A percentile compares a stretch with the other conserved stretches of the same genome.
phyloP scores from a whole-genome alignment of 2,329 filamentous ascomycete species.

The Fonsecaea erecta region DNA sequence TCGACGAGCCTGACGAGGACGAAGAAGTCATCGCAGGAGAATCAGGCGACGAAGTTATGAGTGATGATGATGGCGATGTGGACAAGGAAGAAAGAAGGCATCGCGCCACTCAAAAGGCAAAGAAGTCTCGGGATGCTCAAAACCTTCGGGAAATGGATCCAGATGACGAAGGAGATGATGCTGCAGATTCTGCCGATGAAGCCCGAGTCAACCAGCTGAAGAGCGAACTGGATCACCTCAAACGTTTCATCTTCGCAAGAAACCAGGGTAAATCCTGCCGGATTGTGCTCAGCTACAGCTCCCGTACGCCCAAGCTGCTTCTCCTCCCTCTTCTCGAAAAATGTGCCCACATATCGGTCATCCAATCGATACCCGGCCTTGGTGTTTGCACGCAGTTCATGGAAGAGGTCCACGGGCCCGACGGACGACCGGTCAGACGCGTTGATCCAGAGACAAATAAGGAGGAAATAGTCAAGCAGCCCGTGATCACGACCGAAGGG shows the following conservation, averaged over 20 bases:
- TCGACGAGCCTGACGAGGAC: constrained; percentile 90
- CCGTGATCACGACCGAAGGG: constrained; percentile 68
- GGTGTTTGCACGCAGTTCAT: constrained; percentile 71
- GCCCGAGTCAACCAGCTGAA: constrained; percentile 68
- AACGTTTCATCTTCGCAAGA: constrained; percentile 79
- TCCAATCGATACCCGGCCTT: constrained; percentile 84
- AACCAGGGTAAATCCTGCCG: constrained; percentile 73
- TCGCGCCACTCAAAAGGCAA: constrained; percentile 2
- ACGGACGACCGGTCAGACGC: constrained; percentile 52
- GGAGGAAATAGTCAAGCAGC: constrained; percentile 55
- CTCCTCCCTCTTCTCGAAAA: constrained; percentile 90
- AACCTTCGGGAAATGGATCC: constrained; percentile 34
- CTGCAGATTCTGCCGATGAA: constrained; percentile 50
- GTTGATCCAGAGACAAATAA: constrained; percentile 55
- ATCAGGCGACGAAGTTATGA: constrained; percentile 47
- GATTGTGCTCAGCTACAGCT: constrained; percentile 81
- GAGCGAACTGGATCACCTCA: constrained; percentile 68
- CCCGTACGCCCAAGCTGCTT: constrained; percentile 81
- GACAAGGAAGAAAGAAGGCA: constrained; percentile 19
- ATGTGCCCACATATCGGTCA: constrained; percentile 75
- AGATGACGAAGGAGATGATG: constrained; percentile 32
- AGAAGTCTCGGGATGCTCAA: constrained; percentile 27
- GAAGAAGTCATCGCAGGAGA: constrained; percentile 70
- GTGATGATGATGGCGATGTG: constrained; percentile 20
- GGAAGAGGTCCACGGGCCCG: constrained; percentile 58